Percentiles rank a stretch among this genome's conserved stretches.
Conservation (phyloP, 148 eudicot genomes). For the Suaeda aralocaspica region DNA sequence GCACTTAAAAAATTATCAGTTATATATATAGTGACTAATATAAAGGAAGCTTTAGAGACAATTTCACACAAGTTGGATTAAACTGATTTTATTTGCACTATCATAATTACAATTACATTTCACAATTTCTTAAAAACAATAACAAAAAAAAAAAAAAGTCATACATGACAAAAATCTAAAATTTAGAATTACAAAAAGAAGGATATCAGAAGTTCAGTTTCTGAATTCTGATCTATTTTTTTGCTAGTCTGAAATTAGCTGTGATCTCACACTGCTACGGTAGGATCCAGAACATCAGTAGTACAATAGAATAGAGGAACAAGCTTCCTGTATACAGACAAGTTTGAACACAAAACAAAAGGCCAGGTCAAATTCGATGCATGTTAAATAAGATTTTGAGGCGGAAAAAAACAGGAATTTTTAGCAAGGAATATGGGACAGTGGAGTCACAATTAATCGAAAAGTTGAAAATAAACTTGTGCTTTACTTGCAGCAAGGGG, state of each 20-base stretch:
- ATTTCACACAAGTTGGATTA: background rate
- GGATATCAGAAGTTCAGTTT: background rate
- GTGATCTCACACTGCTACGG: background rate
- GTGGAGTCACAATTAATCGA: background rate
- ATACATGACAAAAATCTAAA: background rate
- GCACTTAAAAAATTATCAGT: too few relatives aligned
- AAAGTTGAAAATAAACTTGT: background rate
- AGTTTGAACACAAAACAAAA: too few relatives aligned
- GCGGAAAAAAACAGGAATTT: too few relatives aligned
- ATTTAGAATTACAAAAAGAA: background rate
- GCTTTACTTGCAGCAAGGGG: conserved; percentile 27
- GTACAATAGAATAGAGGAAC: conserved; percentile 17
- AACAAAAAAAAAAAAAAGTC: background rate
- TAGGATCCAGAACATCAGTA: conserved; percentile 18
- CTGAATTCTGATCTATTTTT: conserved; percentile 17
- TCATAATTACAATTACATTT: conserved; percentile 28
- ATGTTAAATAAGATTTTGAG: too few relatives aligned
- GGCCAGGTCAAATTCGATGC: background rate
- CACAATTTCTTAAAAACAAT: background rate
- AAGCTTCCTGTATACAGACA: conserved; percentile 35
- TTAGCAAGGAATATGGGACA: too few relatives aligned
- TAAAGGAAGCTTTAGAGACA: background rate
- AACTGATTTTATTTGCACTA: conserved; percentile 19
- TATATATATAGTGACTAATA: background rate
- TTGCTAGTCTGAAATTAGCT: conserved; percentile 3